These are phyloP conservation scores for Puccinia horiana DNA, from an alignment of 1,284 basidiomycete genomes.

Conservation along the genomic window DNA sequence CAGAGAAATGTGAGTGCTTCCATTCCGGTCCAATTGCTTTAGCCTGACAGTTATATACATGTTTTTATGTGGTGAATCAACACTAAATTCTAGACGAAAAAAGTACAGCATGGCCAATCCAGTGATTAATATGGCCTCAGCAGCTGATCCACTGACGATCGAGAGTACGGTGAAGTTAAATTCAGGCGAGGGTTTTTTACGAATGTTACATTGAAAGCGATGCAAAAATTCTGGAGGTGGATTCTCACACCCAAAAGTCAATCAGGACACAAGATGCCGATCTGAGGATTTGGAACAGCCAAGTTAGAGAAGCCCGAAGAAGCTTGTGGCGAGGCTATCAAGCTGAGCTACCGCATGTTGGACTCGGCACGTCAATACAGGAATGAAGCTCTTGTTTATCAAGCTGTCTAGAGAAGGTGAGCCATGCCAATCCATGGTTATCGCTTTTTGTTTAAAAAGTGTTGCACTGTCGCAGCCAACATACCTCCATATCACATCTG, in stretches of 20 bases:
- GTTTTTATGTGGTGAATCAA: too few species aligned
- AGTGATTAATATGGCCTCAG: not conserved
- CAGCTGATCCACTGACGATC: not conserved
- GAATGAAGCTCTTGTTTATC: constrained; percentile 69
- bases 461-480: too few species aligned
- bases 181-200: not conserved
- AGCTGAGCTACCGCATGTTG: constrained; percentile 62
- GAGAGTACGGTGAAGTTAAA: not conserved
- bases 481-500: too few species aligned
- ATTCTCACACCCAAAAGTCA: too few species aligned
- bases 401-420: constrained; percentile 63
- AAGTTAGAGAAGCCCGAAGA: constrained; percentile 69
- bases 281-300: constrained; percentile 77
- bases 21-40: too few species aligned
- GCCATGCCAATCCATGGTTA: too few species aligned
- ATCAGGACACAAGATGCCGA: constrained; percentile 64
- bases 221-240: too few species aligned
- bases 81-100: too few species aligned
- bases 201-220: not conserved
- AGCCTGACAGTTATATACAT: too few species aligned
- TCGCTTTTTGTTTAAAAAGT: not conserved
- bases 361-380: constrained; percentile 68
- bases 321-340: constrained; percentile 73
- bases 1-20: too few species aligned
- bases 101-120: too few species aligned